Evolutionary conservation across 805 yeast genomes (phyloP).

Genomic region (Nadsonia fulvescens): DNA sequence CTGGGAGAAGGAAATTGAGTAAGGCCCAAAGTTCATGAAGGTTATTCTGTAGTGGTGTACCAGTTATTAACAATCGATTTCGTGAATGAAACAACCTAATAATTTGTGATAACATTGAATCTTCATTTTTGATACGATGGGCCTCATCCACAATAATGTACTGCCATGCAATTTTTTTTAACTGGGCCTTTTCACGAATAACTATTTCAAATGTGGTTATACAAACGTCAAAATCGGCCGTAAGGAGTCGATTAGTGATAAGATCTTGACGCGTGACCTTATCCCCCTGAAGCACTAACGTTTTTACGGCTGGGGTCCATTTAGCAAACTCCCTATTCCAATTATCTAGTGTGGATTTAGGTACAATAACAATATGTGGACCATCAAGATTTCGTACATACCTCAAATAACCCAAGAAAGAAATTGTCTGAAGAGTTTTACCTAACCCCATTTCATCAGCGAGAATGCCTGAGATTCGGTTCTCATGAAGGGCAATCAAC

Average conservation of each 20-base stretch:
- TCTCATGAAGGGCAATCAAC: constrained; percentile 74
- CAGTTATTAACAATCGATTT: constrained; percentile 75
- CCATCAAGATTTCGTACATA: constrained; percentile 65
- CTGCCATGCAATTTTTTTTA: constrained; percentile 80
- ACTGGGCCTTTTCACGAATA: constrained; percentile 62
- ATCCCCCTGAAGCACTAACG: constrained; percentile 69
- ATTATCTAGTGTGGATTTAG: constrained; percentile 87
- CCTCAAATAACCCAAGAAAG: constrained; percentile 75
- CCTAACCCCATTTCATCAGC: constrained; percentile 99
- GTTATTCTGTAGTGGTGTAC: constrained; percentile 91
- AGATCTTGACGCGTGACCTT: constrained; percentile 56
- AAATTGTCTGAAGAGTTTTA: constrained; percentile 84
- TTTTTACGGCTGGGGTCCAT: constrained; percentile 91
- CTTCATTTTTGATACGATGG: constrained; percentile 90
- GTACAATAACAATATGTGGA: constrained; percentile 81
- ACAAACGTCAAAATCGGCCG: constrained; percentile 73
- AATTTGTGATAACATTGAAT: constrained; percentile 75
- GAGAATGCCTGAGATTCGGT: constrained; percentile 73
- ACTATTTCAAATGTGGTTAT: constrained; percentile 89
- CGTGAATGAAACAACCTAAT: constrained; percentile 74
- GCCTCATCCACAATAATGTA: constrained; percentile 91
- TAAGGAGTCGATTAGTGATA: constrained; percentile 37
- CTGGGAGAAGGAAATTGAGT: constrained; percentile 77
- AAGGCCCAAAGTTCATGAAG: constrained; percentile 94
- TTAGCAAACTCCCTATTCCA: constrained; percentile 88